Base-by-base conservation (phyloP, 768 basidiomycete genomes). In the Pseudohyphozyma bogoriensis region DNA sequence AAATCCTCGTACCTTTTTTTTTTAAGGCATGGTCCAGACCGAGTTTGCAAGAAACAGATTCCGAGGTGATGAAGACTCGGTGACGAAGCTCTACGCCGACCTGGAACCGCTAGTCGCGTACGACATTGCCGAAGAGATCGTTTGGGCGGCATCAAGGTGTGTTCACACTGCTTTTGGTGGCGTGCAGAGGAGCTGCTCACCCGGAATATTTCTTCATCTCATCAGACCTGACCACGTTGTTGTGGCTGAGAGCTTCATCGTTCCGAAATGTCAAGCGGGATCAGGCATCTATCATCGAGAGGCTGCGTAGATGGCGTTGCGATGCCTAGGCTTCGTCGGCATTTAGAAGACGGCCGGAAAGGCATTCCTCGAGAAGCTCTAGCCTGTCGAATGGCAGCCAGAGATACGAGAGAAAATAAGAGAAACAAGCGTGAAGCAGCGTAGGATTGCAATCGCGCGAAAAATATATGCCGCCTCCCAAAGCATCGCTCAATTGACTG, bases 71-170 rank as follows among this genome's bases (percentile, higher is more conserved):
- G 80, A 82, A 63, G 67, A 73, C 4, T 82, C 84, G 0, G 95
- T 95, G 4, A 83, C 86, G 70, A 86, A 86, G 68, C 92, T 96
- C 3, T 99, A 99, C 73, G 79, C 86, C 35, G 93, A 64, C 24
- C 40, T 70, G 16, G 45, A 64, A 42, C 68, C 68, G 26, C 59
- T 70, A 16, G 60, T 62, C 2, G 42, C 26, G 53, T 22, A 46
- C 31, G 91, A 96, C 71, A 85, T 96, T 49, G 95, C 95, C 1
- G 95, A 99, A 72, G 91, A 97, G 74, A 92, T 99, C 70, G 90
- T 93, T 24, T 99, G 93, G 93, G 84, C 84, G 18, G 93, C 95
- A 24, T 80, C 86, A 13, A 84, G 92, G 44, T 96, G 7, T 8
- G 40, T 33, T 18, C 31, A 18, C 9, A n/a, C 10, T n/a, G 13